A percentile compares a stretch with the other conserved stretches of the same genome.
Evolutionary conservation across 78 protist genomes (phyloP).

Genomic region (Emiliania huxleyi): DNA sequence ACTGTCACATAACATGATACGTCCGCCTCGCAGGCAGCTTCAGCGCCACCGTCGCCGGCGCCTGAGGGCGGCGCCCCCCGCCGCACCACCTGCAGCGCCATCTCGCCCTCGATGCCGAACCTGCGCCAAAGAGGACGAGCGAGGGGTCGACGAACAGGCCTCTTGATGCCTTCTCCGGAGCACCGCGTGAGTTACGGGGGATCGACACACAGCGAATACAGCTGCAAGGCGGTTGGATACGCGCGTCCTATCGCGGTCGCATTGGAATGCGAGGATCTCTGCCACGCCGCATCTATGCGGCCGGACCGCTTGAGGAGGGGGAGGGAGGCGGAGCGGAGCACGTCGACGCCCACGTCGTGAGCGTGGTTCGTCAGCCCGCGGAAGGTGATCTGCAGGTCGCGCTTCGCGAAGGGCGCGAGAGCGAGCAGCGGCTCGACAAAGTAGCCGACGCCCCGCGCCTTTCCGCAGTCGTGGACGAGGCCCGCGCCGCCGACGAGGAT

Average conservation of each 20-base stretch:
- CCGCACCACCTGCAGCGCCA: conserved; percentile 54
- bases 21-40: conserved; percentile 66
- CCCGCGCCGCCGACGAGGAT: conserved; percentile 63
- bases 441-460: conserved; percentile 64
- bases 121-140: too few species aligned
- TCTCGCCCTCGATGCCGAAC: background rate
- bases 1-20: too few species aligned
- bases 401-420: conserved; percentile 88
- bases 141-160: too few species aligned
- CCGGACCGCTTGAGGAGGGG: conserved; percentile 85
- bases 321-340: conserved; percentile 80
- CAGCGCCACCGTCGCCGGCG: conserved; percentile 85
- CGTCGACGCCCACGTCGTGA: conserved; percentile 63
- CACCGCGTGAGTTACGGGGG: too few species aligned
- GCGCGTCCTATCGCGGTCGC: too few species aligned
- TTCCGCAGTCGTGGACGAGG: conserved; percentile 56
- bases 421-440: conserved; percentile 77
- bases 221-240: too few species aligned
- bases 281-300: conserved; percentile 65
- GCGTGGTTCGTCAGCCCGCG: conserved; percentile 16
- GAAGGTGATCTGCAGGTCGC: conserved; percentile 57
- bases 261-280: too few species aligned
- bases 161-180: too few species aligned
- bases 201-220: too few species aligned
- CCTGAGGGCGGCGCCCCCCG: conserved; percentile 93